phyloP scores from a whole-genome alignment of 176 grass and related monocot genomes.

The Eragrostis nindensis region DNA sequence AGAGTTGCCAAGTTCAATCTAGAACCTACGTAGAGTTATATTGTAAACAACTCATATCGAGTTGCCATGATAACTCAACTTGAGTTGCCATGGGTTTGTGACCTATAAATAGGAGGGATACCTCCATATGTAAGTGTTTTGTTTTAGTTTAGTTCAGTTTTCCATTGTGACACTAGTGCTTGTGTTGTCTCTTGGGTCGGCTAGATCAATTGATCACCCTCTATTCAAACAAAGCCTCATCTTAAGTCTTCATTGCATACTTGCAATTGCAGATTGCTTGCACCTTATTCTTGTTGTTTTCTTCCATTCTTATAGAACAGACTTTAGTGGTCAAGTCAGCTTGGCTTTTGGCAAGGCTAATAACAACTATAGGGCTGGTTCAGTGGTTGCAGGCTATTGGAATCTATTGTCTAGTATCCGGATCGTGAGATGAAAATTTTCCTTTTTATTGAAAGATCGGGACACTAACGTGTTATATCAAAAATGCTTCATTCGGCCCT shows the following conservation, averaged over 20 bases:
- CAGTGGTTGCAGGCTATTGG: background rate
- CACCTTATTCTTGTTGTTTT: background rate
- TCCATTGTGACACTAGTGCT: background rate
- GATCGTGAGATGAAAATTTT: background rate
- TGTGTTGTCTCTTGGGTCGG: background rate
- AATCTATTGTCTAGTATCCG: background rate
- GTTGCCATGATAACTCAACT: too few species aligned
- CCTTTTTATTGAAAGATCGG: background rate
- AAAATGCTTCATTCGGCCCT: too few species aligned
- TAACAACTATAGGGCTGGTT: background rate
- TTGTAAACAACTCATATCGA: too few species aligned
- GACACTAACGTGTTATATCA: background rate
- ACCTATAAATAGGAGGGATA: too few species aligned
- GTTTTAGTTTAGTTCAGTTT: background rate
- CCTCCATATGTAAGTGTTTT: background rate
- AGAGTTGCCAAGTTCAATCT: too few species aligned
- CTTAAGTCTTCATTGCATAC: background rate
- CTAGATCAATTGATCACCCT: background rate
- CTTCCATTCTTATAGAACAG: conserved; percentile 1
- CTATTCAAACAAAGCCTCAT: background rate
- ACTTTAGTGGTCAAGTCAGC: background rate
- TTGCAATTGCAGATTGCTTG: conserved; percentile 3
- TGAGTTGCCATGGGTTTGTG: too few species aligned
- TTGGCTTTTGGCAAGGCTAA: background rate
- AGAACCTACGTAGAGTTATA: too few species aligned